Base-by-base conservation (phyloP, 148 eudicot species). In the Fagopyrum esculentum region DNA sequence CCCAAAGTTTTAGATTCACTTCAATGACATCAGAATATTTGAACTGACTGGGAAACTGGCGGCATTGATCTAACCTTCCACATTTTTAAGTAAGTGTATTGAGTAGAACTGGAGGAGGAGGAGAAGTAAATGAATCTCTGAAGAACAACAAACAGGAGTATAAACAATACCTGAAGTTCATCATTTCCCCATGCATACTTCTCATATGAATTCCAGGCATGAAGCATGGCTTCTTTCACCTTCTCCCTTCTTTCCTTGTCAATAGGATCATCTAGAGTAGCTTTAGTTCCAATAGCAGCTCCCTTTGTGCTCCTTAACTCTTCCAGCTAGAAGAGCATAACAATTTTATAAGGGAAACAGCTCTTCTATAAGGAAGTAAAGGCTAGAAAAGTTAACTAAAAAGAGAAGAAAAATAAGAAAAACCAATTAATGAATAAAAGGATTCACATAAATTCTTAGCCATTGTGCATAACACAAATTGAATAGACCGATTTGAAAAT, bases 141-240 rank as follows among this genome's bases (percentile, higher is more conserved):
- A 6, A 57, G 17, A 22, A 61, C 43, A 48, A 50, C 19, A 49
- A 50, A 9, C 29, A 12, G 48, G 47, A 2, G 45, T 6, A 40
- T 47, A 61, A 83, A 73, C 16, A 73, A 60, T 76, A 93, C 98
- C 97, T 95, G 97, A 78, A 95, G 97, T 80, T 95, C 99, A 82
- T 95, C 99, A 54, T 92, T 84, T 45, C 96, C 97, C 99, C 99
- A 95, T 75, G 99, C 99, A 87, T 89, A 92, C 83, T 89, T 92
- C 85, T 95, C 99, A 82, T 95, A 95, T 57, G 99, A 92, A 79
- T 81, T 89, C 99, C 99, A 95, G 45, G 99, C 99, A 85, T 95
- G 99, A 84, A 90, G 73, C 99, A 95, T 95, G 76, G 99, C 99
- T 57, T 86, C 96, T 87, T 90, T 95, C 76, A 95, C 97, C 83